phyloP scores from a whole-genome alignment of 257 asterid species.

The Cordia subcordata region DNA sequence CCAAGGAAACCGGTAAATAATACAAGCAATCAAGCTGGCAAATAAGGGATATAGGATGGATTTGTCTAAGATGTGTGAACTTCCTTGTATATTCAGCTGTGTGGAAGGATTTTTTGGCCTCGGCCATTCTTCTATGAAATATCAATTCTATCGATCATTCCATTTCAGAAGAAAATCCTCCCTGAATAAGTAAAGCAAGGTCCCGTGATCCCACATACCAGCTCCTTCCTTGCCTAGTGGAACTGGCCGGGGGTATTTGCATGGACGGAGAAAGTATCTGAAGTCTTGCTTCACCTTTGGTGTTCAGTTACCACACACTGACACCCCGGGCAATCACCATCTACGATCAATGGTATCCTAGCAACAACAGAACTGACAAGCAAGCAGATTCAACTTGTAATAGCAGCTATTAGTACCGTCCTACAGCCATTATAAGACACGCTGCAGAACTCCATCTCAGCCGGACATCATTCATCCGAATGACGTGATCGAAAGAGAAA shows the following conservation, averaged over 20 bases:
- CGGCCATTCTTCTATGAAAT: constrained; percentile 1
- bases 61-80: constrained; percentile 8
- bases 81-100: background rate
- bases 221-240: background rate
- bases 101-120: too few relatives aligned
- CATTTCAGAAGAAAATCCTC: background rate
- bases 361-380: too few relatives aligned
- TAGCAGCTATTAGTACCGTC: too few relatives aligned
- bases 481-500: too few relatives aligned
- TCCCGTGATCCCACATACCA: background rate
- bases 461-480: too few relatives aligned
- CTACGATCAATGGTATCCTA: constrained; percentile 3
- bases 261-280: constrained; percentile 9
- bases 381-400: too few relatives aligned
- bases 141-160: background rate
- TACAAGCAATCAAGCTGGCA: too few relatives aligned
- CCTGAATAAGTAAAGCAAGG: constrained; percentile 4
- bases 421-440: too few relatives aligned
- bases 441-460: too few relatives aligned
- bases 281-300: constrained; percentile 14
- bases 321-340: constrained; percentile 4
- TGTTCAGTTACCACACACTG: constrained; percentile 4
- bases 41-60: too few relatives aligned
- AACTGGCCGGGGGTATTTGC: constrained; percentile 2
- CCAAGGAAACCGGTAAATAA: too few relatives aligned